A percentile compares a stretch with the other conserved stretches of the same genome.
These are phyloP conservation scores for Zanthoxylum bungeanum DNA, from an alignment of 345 rosid species.

Conservation along the genomic window DNA sequence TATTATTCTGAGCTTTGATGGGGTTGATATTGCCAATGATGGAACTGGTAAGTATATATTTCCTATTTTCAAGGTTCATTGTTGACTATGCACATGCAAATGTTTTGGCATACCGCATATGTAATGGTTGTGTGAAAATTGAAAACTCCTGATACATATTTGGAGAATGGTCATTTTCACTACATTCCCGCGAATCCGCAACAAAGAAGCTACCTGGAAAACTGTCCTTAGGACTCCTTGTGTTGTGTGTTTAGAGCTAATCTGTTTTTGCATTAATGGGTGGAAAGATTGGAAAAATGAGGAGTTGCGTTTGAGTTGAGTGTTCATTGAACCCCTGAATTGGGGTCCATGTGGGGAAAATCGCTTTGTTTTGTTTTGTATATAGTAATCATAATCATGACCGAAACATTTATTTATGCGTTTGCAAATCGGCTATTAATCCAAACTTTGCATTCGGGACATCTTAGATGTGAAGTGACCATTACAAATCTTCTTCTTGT, in stretches of 20 bases:
- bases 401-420: too few species aligned
- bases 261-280: not conserved
- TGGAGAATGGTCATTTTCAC: not conserved
- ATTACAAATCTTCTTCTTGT: constrained; percentile 1
- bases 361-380: too few species aligned
- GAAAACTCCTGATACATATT: not conserved
- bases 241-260: not conserved
- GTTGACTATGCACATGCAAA: too few species aligned
- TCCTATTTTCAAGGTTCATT: not conserved
- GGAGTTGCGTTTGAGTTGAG: not conserved
- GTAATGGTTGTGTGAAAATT: not conserved
- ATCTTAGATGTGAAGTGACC: not conserved
- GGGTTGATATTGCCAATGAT: constrained; percentile 67
- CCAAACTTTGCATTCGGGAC: not conserved
- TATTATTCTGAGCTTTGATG: constrained; percentile 66
- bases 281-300: constrained; percentile 4
- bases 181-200: not conserved
- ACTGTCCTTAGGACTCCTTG: not conserved
- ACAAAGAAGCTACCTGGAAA: not conserved
- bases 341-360: not conserved
- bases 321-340: not conserved
- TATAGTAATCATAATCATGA: too few species aligned
- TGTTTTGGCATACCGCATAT: not conserved
- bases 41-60: constrained; percentile 49
- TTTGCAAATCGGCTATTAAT: not conserved